Conservation (phyloP, 208 protist genomes). For the Wallacemonas sp. region DNA sequence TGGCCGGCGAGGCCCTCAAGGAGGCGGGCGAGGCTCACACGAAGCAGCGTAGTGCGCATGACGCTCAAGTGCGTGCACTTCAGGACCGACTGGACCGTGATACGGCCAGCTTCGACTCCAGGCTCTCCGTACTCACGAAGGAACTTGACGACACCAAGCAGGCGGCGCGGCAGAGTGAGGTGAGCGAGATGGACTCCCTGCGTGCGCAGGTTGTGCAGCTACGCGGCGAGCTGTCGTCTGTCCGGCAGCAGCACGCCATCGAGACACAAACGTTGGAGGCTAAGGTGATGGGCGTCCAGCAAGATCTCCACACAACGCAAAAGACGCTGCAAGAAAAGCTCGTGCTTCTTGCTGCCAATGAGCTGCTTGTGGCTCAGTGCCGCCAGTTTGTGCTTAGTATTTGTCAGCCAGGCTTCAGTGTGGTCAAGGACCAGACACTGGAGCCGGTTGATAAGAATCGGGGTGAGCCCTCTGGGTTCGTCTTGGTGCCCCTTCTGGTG, state of each 20-base stretch:
- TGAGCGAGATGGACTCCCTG: background rate
- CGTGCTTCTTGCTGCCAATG: conserved; percentile 25
- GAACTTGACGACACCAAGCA: background rate
- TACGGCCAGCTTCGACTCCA: background rate
- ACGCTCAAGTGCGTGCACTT: background rate
- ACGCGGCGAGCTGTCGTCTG: conserved; percentile 15
- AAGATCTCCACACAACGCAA: conserved; percentile 19
- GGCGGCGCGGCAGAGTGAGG: conserved; percentile 7
- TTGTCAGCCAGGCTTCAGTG: conserved; percentile 80
- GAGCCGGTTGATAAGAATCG: conserved; percentile 74
- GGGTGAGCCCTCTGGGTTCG: conserved; percentile 73
- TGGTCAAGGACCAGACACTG: conserved; percentile 77
- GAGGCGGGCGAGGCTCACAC: background rate
- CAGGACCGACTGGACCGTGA: background rate
- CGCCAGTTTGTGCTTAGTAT: conserved; percentile 74
- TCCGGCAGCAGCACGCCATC: conserved; percentile 30
- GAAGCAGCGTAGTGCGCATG: background rate
- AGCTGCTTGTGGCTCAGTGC: conserved; percentile 64
- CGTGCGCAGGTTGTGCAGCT: conserved; percentile 25
- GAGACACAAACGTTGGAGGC: conserved; percentile 28
- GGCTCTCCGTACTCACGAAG: background rate
- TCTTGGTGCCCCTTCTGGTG: conserved; percentile 72
- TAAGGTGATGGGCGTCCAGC: conserved; percentile 12
- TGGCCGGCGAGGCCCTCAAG: background rate
- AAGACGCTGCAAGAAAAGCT: conserved; percentile 22